Evolutionary conservation across 2,329 filamentous ascomycete species (phyloP).

Genomic region (Chrysoporthe austroafricana): DNA sequence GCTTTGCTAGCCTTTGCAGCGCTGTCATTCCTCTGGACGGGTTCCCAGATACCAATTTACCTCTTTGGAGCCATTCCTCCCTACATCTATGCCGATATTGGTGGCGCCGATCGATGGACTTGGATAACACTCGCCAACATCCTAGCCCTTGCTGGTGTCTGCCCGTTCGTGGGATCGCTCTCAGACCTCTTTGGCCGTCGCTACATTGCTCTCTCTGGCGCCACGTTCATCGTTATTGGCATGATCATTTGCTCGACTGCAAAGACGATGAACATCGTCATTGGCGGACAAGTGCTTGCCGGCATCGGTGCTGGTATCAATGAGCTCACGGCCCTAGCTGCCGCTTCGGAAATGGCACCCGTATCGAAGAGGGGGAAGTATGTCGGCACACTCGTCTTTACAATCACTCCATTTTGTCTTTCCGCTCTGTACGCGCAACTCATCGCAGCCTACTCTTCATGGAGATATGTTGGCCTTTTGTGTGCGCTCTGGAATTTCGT

Average conservation of each 20-base stretch:
- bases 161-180: conserved; percentile 67
- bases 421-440: conserved; percentile 64
- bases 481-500: conserved; percentile 56
- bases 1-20: conserved; percentile 26
- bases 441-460: conserved; percentile 50
- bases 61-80: conserved; percentile 52
- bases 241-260: conserved; percentile 64
- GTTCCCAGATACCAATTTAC: conserved; percentile 61
- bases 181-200: conserved; percentile 67
- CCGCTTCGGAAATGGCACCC: conserved; percentile 69
- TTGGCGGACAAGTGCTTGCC: conserved; percentile 60
- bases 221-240: conserved; percentile 57
- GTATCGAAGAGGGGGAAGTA: conserved; percentile 67
- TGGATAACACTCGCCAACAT: conserved; percentile 62
- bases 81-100: conserved; percentile 63
- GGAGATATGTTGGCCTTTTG: conserved; percentile 59
- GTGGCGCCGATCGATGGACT: conserved; percentile 62
- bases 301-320: conserved; percentile 70
- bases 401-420: conserved; percentile 65
- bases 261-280: conserved; percentile 62
- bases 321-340: conserved; percentile 70
- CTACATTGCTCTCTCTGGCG: conserved; percentile 60
- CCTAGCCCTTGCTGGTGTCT: conserved; percentile 59
- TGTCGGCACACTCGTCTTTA: conserved; percentile 62
- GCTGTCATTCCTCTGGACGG: conserved; percentile 62